These are phyloP conservation scores for Apophysomyces variabilis DNA, from an alignment of 371 early-diverging fungal species.

Conservation along the genomic window DNA sequence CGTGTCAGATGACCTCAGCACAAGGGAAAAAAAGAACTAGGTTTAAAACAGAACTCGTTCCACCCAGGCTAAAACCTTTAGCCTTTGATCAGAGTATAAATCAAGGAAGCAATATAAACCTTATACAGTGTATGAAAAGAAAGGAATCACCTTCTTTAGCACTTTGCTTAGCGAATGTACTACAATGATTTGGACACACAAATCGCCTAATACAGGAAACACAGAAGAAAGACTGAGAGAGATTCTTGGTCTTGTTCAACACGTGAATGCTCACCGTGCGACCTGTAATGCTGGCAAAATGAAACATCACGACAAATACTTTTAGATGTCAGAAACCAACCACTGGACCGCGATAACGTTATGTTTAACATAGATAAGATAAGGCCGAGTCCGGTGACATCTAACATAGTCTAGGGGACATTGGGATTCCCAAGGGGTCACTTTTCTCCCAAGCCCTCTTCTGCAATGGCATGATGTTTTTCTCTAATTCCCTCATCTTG, in stretches of 20 bases:
- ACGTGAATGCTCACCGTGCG: too few relatives aligned
- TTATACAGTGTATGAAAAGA: background rate
- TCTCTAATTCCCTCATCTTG: background rate
- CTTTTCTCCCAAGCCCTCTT: background rate
- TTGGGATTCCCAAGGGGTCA: background rate
- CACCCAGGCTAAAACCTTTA: background rate
- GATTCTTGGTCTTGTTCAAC: too few relatives aligned
- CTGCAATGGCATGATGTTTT: background rate
- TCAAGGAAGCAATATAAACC: background rate
- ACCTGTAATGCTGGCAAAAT: conserved; percentile 3
- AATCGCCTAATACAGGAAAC: too few relatives aligned
- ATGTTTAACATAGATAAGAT: conserved; percentile 9
- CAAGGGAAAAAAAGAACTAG: background rate
- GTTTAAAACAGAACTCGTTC: background rate
- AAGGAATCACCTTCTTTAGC: background rate
- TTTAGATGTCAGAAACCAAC: conserved; percentile 12
- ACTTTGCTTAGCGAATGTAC: background rate
- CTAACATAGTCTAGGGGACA: too few relatives aligned
- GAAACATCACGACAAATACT: conserved; percentile 2
- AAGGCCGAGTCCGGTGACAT: background rate
- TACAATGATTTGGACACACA: background rate
- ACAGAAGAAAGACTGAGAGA: too few relatives aligned
- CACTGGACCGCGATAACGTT: background rate
- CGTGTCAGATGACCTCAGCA: background rate
- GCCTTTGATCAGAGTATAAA: background rate